Conservation (phyloP, 179 eudicot genomes). For the Spinacia oleracea region DNA sequence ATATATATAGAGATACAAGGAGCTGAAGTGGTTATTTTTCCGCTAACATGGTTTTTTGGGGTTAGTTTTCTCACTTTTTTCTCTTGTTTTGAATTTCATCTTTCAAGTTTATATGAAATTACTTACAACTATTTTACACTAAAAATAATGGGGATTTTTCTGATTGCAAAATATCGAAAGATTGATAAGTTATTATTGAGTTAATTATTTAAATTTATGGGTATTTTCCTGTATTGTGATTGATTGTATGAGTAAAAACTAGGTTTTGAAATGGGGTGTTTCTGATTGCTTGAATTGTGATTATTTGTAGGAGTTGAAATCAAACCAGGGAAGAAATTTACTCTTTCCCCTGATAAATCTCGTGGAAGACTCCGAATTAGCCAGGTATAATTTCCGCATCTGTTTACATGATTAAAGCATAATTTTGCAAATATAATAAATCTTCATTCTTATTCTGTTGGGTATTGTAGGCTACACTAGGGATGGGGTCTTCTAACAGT, state of each 20-base stretch:
- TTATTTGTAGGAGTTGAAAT: constrained; percentile 59
- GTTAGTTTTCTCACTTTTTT: constrained; percentile 28
- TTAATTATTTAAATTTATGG: no score
- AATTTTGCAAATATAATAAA: no score
- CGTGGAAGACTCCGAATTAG: constrained; percentile 66
- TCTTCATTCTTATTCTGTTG: not conserved
- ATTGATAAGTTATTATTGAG: no score
- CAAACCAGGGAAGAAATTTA: constrained; percentile 62
- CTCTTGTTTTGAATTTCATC: not conserved
- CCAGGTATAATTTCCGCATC: constrained; percentile 46
- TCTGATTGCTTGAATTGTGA: not conserved
- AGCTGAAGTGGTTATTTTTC: not conserved
- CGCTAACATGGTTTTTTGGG: constrained; percentile 65
- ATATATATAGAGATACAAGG: no score
- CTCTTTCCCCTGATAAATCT: constrained; percentile 38
- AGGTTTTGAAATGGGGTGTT: not conserved
- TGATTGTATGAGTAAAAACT: no score
- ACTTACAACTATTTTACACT: no score
- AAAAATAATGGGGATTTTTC: not conserved
- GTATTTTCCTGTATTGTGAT: no score
- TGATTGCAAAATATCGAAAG: not conserved
- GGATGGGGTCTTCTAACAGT: constrained; percentile 48
- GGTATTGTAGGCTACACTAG: constrained; percentile 65
- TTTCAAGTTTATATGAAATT: not conserved
- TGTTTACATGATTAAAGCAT: no score